phyloP scores from a whole-genome alignment of 805 yeast genomes.

The Isabelozyma pseudorhagii region DNA sequence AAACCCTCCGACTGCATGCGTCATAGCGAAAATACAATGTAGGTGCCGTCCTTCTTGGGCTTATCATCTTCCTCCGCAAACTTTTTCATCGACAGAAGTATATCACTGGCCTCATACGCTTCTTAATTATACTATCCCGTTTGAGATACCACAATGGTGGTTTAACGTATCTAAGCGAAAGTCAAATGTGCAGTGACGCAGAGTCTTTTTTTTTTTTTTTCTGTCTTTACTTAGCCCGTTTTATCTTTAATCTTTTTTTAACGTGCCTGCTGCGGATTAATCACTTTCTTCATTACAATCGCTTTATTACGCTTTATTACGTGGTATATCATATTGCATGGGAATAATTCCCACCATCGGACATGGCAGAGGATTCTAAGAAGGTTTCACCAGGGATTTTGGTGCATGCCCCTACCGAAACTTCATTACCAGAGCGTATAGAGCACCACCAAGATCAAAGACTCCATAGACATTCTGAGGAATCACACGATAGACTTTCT shows the following conservation, averaged over 20 bases:
- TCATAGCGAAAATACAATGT: too few relatives aligned
- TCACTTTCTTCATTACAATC: background rate
- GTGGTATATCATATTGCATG: background rate
- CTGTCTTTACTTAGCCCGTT: background rate
- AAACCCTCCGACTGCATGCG: too few relatives aligned
- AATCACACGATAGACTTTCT: background rate
- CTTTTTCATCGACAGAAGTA: too few relatives aligned
- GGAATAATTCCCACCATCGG: background rate
- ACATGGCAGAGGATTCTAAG: background rate
- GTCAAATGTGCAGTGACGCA: background rate
- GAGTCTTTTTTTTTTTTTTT: background rate
- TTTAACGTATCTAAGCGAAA: too few relatives aligned
- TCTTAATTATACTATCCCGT: too few relatives aligned
- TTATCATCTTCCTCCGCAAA: too few relatives aligned
- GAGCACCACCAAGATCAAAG: too few relatives aligned
- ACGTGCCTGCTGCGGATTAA: background rate
- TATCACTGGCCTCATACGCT: too few relatives aligned
- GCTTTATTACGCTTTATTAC: background rate
- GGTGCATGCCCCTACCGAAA: slow-evolving; percentile 2
- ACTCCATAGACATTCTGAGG: background rate
- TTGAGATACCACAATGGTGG: too few relatives aligned
- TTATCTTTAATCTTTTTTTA: background rate
- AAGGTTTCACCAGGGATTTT: slow-evolving; percentile 5
- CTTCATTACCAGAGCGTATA: background rate
- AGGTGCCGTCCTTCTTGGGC: too few relatives aligned